A percentile compares a stretch with the other conserved stretches of the same genome.
Conservation (phyloP, 2,329 filamentous ascomycete species). For the Diaporthe sp. region DNA sequence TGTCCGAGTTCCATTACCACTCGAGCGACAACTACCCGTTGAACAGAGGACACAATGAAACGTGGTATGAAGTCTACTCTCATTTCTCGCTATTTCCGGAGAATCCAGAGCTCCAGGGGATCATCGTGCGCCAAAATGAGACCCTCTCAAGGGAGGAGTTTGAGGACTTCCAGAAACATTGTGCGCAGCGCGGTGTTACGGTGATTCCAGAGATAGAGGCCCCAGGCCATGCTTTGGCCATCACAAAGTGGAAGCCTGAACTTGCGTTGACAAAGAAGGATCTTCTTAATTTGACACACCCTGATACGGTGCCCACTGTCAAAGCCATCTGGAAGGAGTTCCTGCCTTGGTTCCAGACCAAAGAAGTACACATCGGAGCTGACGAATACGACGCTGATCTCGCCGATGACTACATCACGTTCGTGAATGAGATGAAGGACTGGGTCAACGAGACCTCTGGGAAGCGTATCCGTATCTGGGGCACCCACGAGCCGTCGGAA, state of each 20-base stretch:
- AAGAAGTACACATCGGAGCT: slow-evolving; percentile 68
- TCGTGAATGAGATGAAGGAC: slow-evolving; percentile 60
- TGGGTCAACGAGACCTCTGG: slow-evolving; percentile 60
- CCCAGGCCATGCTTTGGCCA: slow-evolving; percentile 20
- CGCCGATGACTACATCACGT: slow-evolving; percentile 64
- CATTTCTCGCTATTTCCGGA: slow-evolving; percentile 59
- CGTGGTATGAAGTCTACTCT: slow-evolving; percentile 61
- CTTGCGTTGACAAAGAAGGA: slow-evolving; percentile 35
- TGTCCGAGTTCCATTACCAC: slow-evolving; percentile 63
- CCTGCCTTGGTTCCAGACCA: slow-evolving; percentile 68
- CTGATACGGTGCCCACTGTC: slow-evolving; percentile 65
- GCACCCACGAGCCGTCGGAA: slow-evolving; percentile 60
- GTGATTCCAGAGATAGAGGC: slow-evolving; percentile 33
- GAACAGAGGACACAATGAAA: slow-evolving; percentile 61
- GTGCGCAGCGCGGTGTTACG: slow-evolving; percentile 18
- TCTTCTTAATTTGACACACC: slow-evolving; percentile 52
- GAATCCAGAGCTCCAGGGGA: slow-evolving; percentile 39
- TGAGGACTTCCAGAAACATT: slow-evolving; percentile 29
- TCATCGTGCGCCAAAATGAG: slow-evolving; percentile 24
- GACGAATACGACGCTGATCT: slow-evolving; percentile 64
- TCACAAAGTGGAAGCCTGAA: slow-evolving; percentile 34
- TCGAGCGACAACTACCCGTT: slow-evolving; percentile 64
- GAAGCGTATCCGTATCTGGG: slow-evolving; percentile 68
- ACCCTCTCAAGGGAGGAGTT: slow-evolving; percentile 20
- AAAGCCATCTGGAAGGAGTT: slow-evolving; percentile 67